Conservation (phyloP, 2,329 filamentous ascomycete genomes). For the Claviceps pazoutovae region DNA sequence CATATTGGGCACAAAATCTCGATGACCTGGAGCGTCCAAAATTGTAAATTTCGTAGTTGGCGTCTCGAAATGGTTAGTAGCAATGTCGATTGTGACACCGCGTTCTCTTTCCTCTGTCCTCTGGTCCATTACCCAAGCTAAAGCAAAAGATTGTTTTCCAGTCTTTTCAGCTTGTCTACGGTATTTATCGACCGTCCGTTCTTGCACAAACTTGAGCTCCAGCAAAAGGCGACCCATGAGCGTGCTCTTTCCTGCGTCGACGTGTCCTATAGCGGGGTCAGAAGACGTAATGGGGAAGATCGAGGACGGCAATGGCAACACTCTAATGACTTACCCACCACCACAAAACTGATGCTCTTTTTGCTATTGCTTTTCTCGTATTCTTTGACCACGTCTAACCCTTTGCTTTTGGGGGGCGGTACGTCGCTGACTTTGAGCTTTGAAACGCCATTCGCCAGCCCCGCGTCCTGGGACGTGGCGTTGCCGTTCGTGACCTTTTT, state of each 20-base stretch:
- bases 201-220: conserved; percentile 76
- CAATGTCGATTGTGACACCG: conserved; percentile 93
- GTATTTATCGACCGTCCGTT: conserved; percentile 78
- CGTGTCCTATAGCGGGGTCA: conserved; percentile 50
- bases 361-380: conserved; percentile 64
- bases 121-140: conserved; percentile 95
- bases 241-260: conserved; percentile 95
- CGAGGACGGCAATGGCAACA: no score
- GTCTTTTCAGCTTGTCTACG: conserved; percentile 78
- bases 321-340: conserved; percentile 52
- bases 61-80: conserved; percentile 88
- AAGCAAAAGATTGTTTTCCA: conserved; percentile 87
- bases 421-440: conserved; percentile 33
- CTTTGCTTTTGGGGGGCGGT: conserved; percentile 54
- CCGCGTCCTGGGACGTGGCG: conserved; percentile 11
- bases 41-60: conserved; percentile 81
- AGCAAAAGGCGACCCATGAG: conserved; percentile 90
- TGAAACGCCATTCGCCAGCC: conserved; percentile 17
- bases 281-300: not conserved
- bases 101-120: conserved; percentile 75
- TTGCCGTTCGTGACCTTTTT: conserved; percentile 28
- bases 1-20: conserved; percentile 98
- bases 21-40: conserved; percentile 84
- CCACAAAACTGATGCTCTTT: conserved; percentile 77
- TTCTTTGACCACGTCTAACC: conserved; percentile 71